Evolutionary conservation across 2,329 filamentous ascomycete species (phyloP).

Genomic region (Colletotrichum lindemuthianum): DNA sequence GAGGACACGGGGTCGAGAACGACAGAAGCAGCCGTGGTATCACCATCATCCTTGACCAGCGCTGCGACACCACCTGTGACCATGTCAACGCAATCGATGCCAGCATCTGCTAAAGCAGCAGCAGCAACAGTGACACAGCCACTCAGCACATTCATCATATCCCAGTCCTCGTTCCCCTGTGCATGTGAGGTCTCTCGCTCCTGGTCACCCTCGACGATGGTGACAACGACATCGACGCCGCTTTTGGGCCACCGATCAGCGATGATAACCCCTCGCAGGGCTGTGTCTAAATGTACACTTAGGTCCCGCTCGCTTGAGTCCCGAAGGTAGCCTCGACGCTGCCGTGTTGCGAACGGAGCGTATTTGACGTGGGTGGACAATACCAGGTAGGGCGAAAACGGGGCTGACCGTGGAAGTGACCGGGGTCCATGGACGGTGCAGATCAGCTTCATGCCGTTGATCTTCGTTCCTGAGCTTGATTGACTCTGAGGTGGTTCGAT

Average conservation of each 20-base stretch:
- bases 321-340: slow-evolving; percentile 84
- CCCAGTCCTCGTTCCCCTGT: slow-evolving; percentile 75
- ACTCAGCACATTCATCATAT: slow-evolving; percentile 89
- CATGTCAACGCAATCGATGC: slow-evolving; percentile 94
- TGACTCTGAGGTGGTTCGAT: slow-evolving; percentile 60
- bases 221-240: slow-evolving; percentile 93
- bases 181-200: slow-evolving; percentile 65
- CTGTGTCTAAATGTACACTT: slow-evolving; percentile 89
- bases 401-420: slow-evolving; percentile 86
- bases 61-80: slow-evolving; percentile 91
- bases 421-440: slow-evolving; percentile 95
- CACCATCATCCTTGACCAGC: slow-evolving; percentile 60
- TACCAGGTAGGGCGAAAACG: slow-evolving; percentile 92
- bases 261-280: slow-evolving; percentile 88
- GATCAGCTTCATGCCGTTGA: slow-evolving; percentile 85
- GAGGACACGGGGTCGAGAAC: slow-evolving; percentile 85
- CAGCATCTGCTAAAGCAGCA: slow-evolving; percentile 91
- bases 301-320: slow-evolving; percentile 90
- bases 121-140: slow-evolving; percentile 94
- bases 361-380: slow-evolving; percentile 96
- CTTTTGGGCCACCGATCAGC: slow-evolving; percentile 98
- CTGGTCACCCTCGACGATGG: slow-evolving; percentile 92
- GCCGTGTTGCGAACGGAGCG: slow-evolving; percentile 88
- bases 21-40: slow-evolving; percentile 45
- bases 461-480: slow-evolving; percentile 48